phyloP scores from a whole-genome alignment of 768 basidiomycete genomes.

The Leccinellum luteum region DNA sequence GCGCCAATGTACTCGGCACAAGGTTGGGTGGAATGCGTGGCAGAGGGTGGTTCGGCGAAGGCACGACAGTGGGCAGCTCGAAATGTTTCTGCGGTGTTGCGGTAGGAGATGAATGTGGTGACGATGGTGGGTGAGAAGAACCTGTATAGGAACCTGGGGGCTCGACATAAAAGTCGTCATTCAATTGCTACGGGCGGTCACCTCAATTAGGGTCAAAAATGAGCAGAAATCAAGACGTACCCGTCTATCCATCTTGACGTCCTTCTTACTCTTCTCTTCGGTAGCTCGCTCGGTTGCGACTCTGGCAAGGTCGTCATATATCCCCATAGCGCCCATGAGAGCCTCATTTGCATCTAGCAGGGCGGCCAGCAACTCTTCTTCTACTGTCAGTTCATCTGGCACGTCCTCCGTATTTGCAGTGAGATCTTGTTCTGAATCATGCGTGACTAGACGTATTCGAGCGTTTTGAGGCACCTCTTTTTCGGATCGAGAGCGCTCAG shows the following conservation, averaged over 20 bases:
- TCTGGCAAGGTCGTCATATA: slow-evolving; percentile 76
- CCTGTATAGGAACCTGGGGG: slow-evolving; percentile 17
- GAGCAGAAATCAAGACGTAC: slow-evolving; percentile 40
- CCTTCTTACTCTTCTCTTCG: slow-evolving; percentile 68
- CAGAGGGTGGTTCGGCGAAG: slow-evolving; percentile 34
- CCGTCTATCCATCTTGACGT: slow-evolving; percentile 61
- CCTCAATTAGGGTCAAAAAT: slow-evolving; percentile 20
- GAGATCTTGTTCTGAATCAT: slow-evolving; percentile 23
- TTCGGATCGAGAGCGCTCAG: slow-evolving; percentile 60
- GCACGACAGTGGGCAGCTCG: slow-evolving; percentile 30
- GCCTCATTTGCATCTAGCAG: slow-evolving; percentile 74
- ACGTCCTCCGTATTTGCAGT: slow-evolving; percentile 31
- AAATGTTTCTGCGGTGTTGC: slow-evolving; percentile 33
- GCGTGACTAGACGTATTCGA: slow-evolving; percentile 16
- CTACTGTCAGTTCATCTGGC: slow-evolving; percentile 53
- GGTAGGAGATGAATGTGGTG: slow-evolving; percentile 23
- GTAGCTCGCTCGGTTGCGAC: slow-evolving; percentile 54
- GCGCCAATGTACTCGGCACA: slow-evolving; percentile 13
- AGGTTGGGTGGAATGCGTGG: slow-evolving; percentile 38
- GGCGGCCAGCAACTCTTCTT: slow-evolving; percentile 72
- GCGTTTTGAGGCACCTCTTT: slow-evolving; percentile 15
- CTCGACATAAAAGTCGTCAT: slow-evolving; percentile 24
- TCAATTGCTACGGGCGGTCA: slow-evolving; percentile 15
- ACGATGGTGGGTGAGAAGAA: slow-evolving; percentile 32
- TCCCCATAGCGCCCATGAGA: slow-evolving; percentile 61